These are phyloP conservation scores for Dryadomyces quercivorus DNA, from an alignment of 2,329 filamentous ascomycete species.

Conservation along the genomic window DNA sequence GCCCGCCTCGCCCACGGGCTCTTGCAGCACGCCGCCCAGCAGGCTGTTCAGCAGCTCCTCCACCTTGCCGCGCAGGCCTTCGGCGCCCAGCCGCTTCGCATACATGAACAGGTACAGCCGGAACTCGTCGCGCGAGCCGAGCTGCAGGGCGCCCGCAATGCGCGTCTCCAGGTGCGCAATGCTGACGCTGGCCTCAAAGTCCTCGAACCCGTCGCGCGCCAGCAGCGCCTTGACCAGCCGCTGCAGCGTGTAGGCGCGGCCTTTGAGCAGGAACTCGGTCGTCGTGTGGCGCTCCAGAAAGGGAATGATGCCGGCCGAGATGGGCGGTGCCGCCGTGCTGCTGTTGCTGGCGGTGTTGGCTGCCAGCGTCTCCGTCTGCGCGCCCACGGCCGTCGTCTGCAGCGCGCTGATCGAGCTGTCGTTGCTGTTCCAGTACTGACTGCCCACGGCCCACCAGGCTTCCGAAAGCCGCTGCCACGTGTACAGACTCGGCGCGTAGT, in stretches of 20 bases:
- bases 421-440: slow-evolving; percentile 97
- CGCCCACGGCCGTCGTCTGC: slow-evolving; percentile 56
- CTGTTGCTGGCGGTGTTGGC: neutral
- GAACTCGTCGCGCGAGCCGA: slow-evolving; percentile 86
- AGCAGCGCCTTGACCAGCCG: slow-evolving; percentile 82
- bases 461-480: slow-evolving; percentile 94
- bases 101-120: slow-evolving; percentile 96
- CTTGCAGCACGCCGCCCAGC: slow-evolving; percentile 57
- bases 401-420: slow-evolving; percentile 79
- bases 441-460: slow-evolving; percentile 94
- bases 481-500: slow-evolving; percentile 75
- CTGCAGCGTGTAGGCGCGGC: slow-evolving; percentile 82
- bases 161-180: slow-evolving; percentile 94
- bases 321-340: slow-evolving; percentile 57
- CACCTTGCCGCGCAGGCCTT: slow-evolving; percentile 76
- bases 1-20: slow-evolving; percentile 27
- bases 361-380: slow-evolving; percentile 28
- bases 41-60: slow-evolving; percentile 81
- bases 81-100: slow-evolving; percentile 84
- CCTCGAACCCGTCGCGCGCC: slow-evolving; percentile 81
- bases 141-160: slow-evolving; percentile 73
- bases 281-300: slow-evolving; percentile 91
- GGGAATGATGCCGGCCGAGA: slow-evolving; percentile 87
- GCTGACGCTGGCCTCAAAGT: slow-evolving; percentile 80
- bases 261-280: slow-evolving; percentile 80